Conservation (phyloP, 768 basidiomycete genomes). For the Russula compacta region DNA sequence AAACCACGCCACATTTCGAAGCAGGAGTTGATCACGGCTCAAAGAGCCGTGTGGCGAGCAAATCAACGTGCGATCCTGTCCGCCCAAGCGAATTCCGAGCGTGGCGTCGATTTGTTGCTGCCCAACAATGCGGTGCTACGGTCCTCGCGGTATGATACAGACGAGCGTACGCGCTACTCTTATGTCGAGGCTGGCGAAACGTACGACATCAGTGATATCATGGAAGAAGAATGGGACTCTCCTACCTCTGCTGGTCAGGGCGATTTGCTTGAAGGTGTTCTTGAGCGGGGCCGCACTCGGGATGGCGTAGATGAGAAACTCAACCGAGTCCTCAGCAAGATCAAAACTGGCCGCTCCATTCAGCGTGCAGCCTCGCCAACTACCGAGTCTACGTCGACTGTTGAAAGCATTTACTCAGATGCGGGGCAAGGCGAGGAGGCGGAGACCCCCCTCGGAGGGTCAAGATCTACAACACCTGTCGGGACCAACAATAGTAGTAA, state of each 20-base stretch:
- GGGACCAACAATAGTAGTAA: conserved; percentile 6
- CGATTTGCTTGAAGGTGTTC: conserved; percentile 62
- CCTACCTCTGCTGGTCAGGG: conserved; percentile 31
- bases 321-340: conserved; percentile 66
- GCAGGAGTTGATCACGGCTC: conserved; percentile 90
- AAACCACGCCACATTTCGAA: conserved; percentile 44
- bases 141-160: conserved; percentile 63
- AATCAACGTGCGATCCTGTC: conserved; percentile 81
- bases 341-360: conserved; percentile 51
- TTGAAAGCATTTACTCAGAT: conserved; percentile 36
- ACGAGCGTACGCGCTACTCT: conserved; percentile 81
- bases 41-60: conserved; percentile 77
- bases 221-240: conserved; percentile 77
- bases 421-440: conserved; percentile 45
- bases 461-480: conserved; percentile 17
- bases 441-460: conserved; percentile 17
- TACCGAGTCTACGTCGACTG: conserved; percentile 19
- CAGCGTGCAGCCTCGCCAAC: conserved; percentile 21
- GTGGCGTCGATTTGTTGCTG: conserved; percentile 83
- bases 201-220: conserved; percentile 87
- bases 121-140: conserved; percentile 81
- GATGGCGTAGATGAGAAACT: conserved; percentile 61
- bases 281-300: conserved; percentile 37
- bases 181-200: conserved; percentile 91
- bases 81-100: conserved; percentile 72